Base-by-base conservation (phyloP, 805 yeast genomes). In the Ogataea trehaloabstinens region DNA sequence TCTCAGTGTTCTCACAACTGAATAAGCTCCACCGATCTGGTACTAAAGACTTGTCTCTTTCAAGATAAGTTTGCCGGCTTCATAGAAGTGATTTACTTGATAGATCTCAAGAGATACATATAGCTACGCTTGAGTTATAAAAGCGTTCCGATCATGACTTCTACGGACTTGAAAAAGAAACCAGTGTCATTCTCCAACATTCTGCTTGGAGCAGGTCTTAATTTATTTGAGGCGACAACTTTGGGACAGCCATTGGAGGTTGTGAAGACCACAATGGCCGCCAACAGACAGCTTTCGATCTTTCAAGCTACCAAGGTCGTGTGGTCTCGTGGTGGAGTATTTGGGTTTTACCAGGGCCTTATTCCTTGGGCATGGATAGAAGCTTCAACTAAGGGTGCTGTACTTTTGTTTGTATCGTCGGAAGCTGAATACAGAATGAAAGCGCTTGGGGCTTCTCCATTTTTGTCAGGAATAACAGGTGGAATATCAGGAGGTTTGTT, bases 331-430 rank as follows among this genome's bases (percentile, higher is more conserved):
- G 99, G 99, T 49, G 99, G 99, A 37, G 55, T 83, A 13, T 60
- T 77, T 20, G 99, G 98, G 0, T 93, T 90, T 68, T 93, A 90
- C 67, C 99, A 93, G 65, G 99, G 99, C 22, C 73, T 93, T 60
- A 90, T 91, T 49, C 99, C 99, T 33, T 93, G 99, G 99, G 99
- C 98, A 5, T 90, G 98, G 97, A 85, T 93, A 52, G 99, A 91
- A 66, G 99, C 96, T 7, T 85, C 96, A n/a, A 93, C 99, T 25
- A 93, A 93, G 64, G 99, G 99, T 62, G 97, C 98, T 4, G 96
- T 90, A 6, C 71, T 93, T 40, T 72, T 93, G 51, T 93, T 93
- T 55, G 96, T 89, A 24, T 83, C 95, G 32, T 80, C 95, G 32
- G 98, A 93, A 61, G 85, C 89, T 37, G 98, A 93, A 66, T 87